Percentiles rank a stretch among this genome's conserved stretches.
phyloP scores from a whole-genome alignment of 139 green algal species.

The Coccomyxa sp. region DNA sequence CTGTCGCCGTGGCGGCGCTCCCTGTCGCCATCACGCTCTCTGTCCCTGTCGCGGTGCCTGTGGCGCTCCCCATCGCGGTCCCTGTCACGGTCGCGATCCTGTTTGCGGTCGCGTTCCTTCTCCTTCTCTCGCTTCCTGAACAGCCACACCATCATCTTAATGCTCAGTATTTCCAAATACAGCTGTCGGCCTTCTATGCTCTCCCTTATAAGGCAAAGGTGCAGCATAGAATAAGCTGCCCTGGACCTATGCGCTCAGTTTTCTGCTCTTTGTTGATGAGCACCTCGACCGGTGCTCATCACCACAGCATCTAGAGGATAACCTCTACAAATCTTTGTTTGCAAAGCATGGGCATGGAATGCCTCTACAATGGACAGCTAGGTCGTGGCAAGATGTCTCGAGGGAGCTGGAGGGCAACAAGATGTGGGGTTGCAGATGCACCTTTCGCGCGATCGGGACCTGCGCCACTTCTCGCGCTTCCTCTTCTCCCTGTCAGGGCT shows the following conservation, averaged over 20 bases:
- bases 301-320: not conserved
- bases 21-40: constrained; percentile 6
- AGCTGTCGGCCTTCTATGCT: not conserved
- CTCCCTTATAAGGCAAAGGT: not conserved
- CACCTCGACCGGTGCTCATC: no score
- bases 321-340: not conserved
- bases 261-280: not conserved
- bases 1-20: constrained; percentile 12
- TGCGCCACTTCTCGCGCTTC: constrained; percentile 1
- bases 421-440: not conserved
- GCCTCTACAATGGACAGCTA: not conserved
- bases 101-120: constrained; percentile 13
- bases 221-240: not conserved
- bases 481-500: constrained; percentile 2
- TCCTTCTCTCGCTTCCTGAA: not conserved
- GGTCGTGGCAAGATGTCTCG: no score
- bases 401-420: no score
- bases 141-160: not conserved
- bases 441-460: not conserved
- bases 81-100: constrained; percentile 5
- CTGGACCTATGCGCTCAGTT: not conserved
- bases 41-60: constrained; percentile 6
- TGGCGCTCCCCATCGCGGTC: not conserved
- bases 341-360: not conserved
- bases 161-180: not conserved